Percentiles rank a stretch among this genome's conserved stretches.
Conservation (phyloP, 192 early-diverging fungal genomes). For the Gonapodya sp. region DNA sequence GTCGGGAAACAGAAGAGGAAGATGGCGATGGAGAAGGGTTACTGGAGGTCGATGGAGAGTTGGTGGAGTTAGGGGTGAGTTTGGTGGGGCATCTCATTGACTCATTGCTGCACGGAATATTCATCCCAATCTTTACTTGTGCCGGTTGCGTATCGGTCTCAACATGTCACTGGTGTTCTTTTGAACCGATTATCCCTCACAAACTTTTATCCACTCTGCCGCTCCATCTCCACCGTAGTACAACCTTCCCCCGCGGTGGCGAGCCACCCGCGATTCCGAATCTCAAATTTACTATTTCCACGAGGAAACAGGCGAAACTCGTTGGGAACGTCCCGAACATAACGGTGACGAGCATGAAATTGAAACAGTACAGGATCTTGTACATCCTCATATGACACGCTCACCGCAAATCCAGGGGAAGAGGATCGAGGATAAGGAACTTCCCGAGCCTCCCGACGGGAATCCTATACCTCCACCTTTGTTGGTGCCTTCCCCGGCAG, state of each 20-base stretch:
- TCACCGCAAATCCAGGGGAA: no score
- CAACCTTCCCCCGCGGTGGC: not conserved
- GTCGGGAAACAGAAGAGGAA: not conserved
- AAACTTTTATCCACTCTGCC: no score
- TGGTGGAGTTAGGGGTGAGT: not conserved
- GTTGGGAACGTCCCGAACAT: slow-evolving; percentile 43
- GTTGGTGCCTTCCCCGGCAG: not conserved
- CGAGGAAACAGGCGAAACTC: slow-evolving; percentile 31
- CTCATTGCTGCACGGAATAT: not conserved
- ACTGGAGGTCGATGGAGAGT: not conserved
- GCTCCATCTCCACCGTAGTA: not conserved
- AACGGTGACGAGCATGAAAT: no score
- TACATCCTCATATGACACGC: no score
- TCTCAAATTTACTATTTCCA: slow-evolving; percentile 44
- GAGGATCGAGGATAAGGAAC: no score
- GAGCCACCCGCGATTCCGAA: slow-evolving; percentile 22
- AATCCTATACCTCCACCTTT: not conserved
- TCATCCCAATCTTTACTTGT: not conserved
- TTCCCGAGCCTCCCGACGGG: not conserved
- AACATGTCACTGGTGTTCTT: no score
- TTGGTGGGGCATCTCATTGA: not conserved
- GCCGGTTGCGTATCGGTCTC: not conserved
- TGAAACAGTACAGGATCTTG: no score
- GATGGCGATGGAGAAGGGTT: not conserved
- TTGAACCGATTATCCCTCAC: no score